Base-by-base conservation (phyloP, 2,329 filamentous ascomycete genomes). In the Hypoxylon sp. region DNA sequence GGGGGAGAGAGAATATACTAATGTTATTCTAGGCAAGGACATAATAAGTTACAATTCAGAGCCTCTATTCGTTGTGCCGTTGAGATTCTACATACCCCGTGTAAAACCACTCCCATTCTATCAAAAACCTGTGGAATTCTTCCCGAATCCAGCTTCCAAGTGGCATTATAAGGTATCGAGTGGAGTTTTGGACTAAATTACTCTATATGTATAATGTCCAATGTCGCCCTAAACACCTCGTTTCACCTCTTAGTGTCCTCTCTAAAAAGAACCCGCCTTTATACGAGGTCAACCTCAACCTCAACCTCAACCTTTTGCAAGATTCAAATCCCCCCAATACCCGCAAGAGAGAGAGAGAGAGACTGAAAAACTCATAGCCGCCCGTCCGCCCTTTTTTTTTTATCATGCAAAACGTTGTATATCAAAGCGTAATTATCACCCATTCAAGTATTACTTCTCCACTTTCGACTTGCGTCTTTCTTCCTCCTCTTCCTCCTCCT, bases 401-500 rank as follows among this genome's bases (percentile, higher is more conserved):
- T 58, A 52, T 54, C 68, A 65, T 72, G 64, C 47, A 72, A 65
- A 59, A 56, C n/a, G 26, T 57, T 44, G 33, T 61, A 58, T 63
- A 69, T 68, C 46, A 61, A 61, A 65, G 29, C 17, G 47, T 56
- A n/a, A 47, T 44, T 47, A 52, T 42, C 39, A 5, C 50, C 10
- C 14, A 22, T 53, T 5, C 13, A 31, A 51, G 42, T 44, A 59
- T 71, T 47, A 68, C 57, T 61, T 66, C 31, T 68, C 54, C 39
- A 57, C 42, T 46, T 70, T 72, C 44, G 59, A 48, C 54, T 70
- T 72, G 59, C 75, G 70, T 72, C 67, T 71, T 29, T 75, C 75
- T 10, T 77, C 74, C 0, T 76, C 71, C 19, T 75, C 75, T 10
- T 77, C 74, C 0, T 76, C 71, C 19, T 77, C 70, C 29, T 75